A percentile compares a stretch with the other conserved stretches of the same genome.
Conservation (phyloP, 2,329 filamentous ascomycete species). For the Penicillium sp. region DNA sequence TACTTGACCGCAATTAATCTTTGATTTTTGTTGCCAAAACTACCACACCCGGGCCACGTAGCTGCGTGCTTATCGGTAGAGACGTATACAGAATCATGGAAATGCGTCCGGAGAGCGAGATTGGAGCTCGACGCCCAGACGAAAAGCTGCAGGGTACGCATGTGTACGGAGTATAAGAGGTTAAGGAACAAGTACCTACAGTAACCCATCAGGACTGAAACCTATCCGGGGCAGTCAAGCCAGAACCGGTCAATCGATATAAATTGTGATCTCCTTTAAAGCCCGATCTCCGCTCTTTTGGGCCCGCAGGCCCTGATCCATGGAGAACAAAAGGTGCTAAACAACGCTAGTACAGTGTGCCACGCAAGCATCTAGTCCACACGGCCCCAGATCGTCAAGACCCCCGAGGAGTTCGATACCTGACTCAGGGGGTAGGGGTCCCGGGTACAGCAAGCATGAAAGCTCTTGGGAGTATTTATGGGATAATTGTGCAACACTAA, state of each 20-base stretch:
- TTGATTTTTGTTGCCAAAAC: too few relatives aligned
- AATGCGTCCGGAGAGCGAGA: too few relatives aligned
- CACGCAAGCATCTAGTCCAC: slow-evolving; percentile 6
- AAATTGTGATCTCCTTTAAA: not conserved
- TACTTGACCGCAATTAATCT: too few relatives aligned
- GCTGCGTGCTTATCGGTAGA: too few relatives aligned
- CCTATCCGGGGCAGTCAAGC: not conserved
- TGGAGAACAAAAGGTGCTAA: not conserved
- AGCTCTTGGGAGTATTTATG: too few relatives aligned
- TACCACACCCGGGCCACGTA: too few relatives aligned
- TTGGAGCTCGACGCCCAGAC: too few relatives aligned
- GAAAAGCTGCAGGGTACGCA: not conserved
- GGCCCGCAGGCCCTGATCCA: not conserved
- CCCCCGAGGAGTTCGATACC: slow-evolving; percentile 1
- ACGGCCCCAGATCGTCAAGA: not conserved
- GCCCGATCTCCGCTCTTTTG: not conserved
- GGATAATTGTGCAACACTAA: too few relatives aligned
- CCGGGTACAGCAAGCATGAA: not conserved
- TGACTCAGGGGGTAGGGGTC: not conserved
- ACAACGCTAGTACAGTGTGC: slow-evolving; percentile 4
- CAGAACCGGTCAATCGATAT: not conserved
- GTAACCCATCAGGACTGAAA: not conserved
- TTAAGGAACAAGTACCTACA: not conserved
- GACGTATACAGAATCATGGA: too few relatives aligned
- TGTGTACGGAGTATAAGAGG: too few relatives aligned